Evolutionary conservation across 2,329 filamentous ascomycete species (phyloP), one percentile per base, ranked within the genome.

Genomic region (Aureobasidium sp.): DNA sequence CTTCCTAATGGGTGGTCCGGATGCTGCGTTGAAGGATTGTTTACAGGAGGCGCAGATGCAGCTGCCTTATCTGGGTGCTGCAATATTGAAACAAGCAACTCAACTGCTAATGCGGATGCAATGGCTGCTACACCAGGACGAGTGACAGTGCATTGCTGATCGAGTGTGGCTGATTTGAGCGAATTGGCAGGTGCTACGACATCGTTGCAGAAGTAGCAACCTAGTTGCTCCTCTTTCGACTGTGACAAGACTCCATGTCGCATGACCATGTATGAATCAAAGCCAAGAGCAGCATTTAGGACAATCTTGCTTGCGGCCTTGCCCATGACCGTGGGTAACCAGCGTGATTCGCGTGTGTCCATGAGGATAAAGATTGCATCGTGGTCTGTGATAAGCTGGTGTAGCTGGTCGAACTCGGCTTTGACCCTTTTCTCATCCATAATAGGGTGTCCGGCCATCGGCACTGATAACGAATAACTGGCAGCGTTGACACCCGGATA

Each of bases 201-300:
- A 73, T 99, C 94, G 70, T 96, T 97, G 77, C 94, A 99, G 75
- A 97, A 99, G 74, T 99, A 99, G 76, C 94, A 99, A 10, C 94
- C 94, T 29, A 97, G 80, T 29, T 90, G 85, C 57, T 85, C 79
- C 10, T 50, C 36, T 17, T 34, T 32, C 2, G 64, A 48, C 20
- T 63, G 58, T 5, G 64, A 52, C 67, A 85, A 83, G 6, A 90
- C 80, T 1, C 94, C 94, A 74, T 99, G 94, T 62, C 94, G 85
- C 94, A 99, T 97, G 39, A 96, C 91, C 2, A 99, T 91, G 69
- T 90, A 99, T 0, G 91, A 94, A 75, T 99, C 94, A 70, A 99
- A 99, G 0, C 94, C 94, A 3, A 99, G 82, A 1, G 94, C 94
- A 8, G 93, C 91, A 73, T 97, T 99, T 83, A 99, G 88, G 27